These are phyloP conservation scores for Vaccinium macrocarpon DNA, from an alignment of 148 eudicot species.

Conservation along the genomic window DNA sequence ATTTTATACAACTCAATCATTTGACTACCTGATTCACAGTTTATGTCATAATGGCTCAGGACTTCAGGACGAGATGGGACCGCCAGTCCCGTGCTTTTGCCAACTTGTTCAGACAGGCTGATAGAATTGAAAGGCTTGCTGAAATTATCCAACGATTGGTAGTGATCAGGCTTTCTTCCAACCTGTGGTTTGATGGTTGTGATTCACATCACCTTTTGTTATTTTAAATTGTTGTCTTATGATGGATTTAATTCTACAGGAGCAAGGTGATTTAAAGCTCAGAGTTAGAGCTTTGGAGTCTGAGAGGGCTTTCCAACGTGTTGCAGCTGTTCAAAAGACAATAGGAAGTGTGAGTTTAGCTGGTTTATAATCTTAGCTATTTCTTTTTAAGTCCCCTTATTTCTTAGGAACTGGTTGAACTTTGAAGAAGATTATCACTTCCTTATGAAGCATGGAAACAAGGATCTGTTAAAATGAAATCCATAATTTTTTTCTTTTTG, in stretches of 20 bases:
- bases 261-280: slow-evolving; percentile 97
- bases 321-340: slow-evolving; percentile 91
- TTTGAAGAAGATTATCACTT: not conserved
- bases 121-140: slow-evolving; percentile 84
- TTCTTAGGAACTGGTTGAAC: not conserved
- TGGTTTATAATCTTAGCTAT: slow-evolving; percentile 1
- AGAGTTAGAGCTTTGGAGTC: slow-evolving; percentile 94
- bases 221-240: not conserved
- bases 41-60: slow-evolving; percentile 44
- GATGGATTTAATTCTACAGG: slow-evolving; percentile 37
- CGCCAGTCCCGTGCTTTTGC: slow-evolving; percentile 86
- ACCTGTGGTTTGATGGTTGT: not conserved
- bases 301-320: slow-evolving; percentile 95
- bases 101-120: slow-evolving; percentile 94
- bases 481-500: not conserved
- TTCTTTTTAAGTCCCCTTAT: not conserved
- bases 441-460: not conserved
- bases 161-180: slow-evolving; percentile 18
- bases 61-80: slow-evolving; percentile 88
- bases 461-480: not conserved
- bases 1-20: not conserved
- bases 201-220: slow-evolving; percentile 22
- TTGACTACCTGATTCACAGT: not conserved
- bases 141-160: slow-evolving; percentile 83
- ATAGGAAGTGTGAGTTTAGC: slow-evolving; percentile 78